Evolutionary conservation across 2,329 filamentous ascomycete species (phyloP).

Genomic region (Fusarium pseudograminearum): DNA sequence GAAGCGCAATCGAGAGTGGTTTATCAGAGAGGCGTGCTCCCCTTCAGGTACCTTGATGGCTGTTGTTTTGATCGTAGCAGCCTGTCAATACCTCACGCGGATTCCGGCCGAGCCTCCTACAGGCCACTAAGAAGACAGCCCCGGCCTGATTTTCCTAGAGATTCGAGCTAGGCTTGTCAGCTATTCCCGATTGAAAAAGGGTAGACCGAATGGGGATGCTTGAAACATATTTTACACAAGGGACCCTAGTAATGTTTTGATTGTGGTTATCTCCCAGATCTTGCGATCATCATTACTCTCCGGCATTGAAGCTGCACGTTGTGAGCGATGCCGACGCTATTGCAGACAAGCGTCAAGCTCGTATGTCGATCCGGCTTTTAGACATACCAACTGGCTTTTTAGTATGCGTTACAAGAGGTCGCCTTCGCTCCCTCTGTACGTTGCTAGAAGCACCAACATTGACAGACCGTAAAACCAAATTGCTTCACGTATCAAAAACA

Average conservation of each 20-base stretch:
- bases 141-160: constrained; percentile 11
- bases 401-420: not conserved
- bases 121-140: constrained; percentile 1
- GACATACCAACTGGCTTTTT: constrained; percentile 3
- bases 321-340: constrained; percentile 40
- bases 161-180: constrained; percentile 23
- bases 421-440: not conserved
- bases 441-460: not conserved
- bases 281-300: constrained; percentile 33
- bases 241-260: constrained; percentile 38
- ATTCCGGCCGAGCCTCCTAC: constrained; percentile 37
- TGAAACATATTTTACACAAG: constrained; percentile 44
- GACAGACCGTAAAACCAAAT: not conserved
- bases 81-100: constrained; percentile 22
- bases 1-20: constrained; percentile 4
- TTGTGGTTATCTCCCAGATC: constrained; percentile 43
- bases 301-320: constrained; percentile 34
- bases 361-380: constrained; percentile 37
- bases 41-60: not conserved
- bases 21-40: not conserved
- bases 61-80: constrained; percentile 17
- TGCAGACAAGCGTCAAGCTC: constrained; percentile 21
- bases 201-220: constrained; percentile 38
- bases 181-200: constrained; percentile 38
- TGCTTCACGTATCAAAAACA: constrained; percentile 24